A percentile compares a stretch with the other conserved stretches of the same genome.
Conservation (phyloP, 2,329 filamentous ascomycete species). For the Hawksworthiomyces lignivorus region DNA sequence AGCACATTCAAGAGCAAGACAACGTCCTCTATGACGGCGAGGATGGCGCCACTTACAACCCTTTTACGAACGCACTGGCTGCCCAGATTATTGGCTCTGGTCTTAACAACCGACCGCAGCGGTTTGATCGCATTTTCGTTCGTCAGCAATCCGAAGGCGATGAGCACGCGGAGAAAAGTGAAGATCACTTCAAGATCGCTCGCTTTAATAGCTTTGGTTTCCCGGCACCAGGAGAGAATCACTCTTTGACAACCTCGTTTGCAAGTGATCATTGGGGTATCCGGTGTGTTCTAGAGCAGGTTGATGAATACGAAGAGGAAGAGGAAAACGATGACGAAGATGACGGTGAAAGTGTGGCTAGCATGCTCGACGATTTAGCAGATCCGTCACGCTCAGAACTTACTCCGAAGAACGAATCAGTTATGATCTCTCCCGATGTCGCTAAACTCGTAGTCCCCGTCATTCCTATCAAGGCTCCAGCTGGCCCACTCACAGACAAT, state of each 20-base stretch:
- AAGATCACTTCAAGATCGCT: conserved; percentile 25
- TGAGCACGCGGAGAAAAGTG: not conserved
- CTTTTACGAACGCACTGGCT: conserved; percentile 47
- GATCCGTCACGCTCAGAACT: too few species aligned
- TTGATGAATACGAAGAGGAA: too few species aligned
- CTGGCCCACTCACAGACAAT: conserved; percentile 22
- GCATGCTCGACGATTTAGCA: too few species aligned
- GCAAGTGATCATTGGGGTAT: conserved; percentile 55
- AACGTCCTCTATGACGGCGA: conserved; percentile 47
- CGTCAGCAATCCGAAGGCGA: conserved; percentile 21
- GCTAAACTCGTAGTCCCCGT: conserved; percentile 26
- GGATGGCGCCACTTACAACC: conserved; percentile 58
- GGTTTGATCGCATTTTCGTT: conserved; percentile 57
- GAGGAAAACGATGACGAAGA: not conserved
- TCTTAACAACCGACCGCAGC: conserved; percentile 48
- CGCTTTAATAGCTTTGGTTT: conserved; percentile 53
- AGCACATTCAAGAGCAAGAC: conserved; percentile 1
- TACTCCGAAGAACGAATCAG: too few species aligned
- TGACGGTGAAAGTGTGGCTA: too few species aligned
- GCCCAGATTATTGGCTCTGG: conserved; percentile 38
- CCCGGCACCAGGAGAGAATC: conserved; percentile 13
- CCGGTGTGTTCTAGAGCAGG: conserved; percentile 30
- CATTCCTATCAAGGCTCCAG: conserved; percentile 21
- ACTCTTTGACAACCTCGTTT: conserved; percentile 17
- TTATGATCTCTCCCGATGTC: conserved; percentile 13